Percentiles rank a stretch among this genome's conserved stretches.
Evolutionary conservation across 352 stramenopile genomes (phyloP).

Genomic region (Globisporangium recalcitrans): DNA sequence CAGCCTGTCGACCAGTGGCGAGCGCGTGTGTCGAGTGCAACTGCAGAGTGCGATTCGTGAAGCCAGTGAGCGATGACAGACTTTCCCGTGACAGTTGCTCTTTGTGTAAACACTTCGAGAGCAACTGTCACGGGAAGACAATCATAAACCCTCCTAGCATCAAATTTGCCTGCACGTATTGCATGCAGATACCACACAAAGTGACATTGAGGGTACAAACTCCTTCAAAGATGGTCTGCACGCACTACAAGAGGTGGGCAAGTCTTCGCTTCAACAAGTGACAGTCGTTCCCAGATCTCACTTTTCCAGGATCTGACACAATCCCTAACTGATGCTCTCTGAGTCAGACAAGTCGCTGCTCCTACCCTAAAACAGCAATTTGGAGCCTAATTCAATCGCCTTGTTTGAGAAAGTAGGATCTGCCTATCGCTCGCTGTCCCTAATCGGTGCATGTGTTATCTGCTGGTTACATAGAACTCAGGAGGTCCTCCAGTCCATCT

Average conservation of each 20-base stretch:
- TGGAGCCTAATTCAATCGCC: not conserved
- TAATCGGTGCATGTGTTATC: not conserved
- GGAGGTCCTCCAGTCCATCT: not conserved
- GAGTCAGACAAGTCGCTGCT: not conserved
- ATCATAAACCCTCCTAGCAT: not conserved
- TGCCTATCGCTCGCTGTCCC: not conserved
- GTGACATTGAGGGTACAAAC: no score
- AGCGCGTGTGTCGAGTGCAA: not conserved
- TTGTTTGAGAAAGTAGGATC: no score
- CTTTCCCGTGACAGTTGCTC: not conserved
- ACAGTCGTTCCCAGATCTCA: not conserved
- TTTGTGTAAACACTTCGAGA: not conserved
- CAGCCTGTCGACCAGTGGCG: not conserved
- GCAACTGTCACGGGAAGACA: not conserved
- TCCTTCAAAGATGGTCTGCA: not conserved
- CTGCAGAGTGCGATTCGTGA: not conserved
- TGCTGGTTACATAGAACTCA: not conserved
- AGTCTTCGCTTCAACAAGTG: not conserved
- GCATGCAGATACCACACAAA: no score
- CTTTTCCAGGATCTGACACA: not conserved
- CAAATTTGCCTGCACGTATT: not conserved
- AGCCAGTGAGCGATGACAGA: not conserved
- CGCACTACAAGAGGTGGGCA: not conserved
- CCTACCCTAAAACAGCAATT: not conserved
- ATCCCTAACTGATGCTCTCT: not conserved